phyloP scores from a whole-genome alignment of 1,139 yeast species.

The Geotrichum aggregatum region DNA sequence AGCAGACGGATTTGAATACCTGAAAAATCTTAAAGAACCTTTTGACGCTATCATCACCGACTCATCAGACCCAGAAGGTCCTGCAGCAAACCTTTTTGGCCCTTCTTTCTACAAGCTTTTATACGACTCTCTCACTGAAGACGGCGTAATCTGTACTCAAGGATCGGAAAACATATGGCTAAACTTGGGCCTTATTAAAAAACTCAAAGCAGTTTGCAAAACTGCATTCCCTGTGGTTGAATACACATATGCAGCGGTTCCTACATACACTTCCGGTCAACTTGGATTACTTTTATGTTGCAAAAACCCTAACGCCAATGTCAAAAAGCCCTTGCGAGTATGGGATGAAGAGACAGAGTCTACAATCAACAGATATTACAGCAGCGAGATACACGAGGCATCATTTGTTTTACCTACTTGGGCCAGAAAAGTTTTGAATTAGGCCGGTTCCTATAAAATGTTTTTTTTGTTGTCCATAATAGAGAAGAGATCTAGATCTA shows the following conservation, averaged over 20 bases:
- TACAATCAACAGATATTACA: constrained; percentile 71
- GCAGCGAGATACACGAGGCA: constrained; percentile 72
- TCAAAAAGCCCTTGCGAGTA: constrained; percentile 63
- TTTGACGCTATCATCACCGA: constrained; percentile 92
- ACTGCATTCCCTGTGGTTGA: constrained; percentile 83
- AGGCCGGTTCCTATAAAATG: background rate
- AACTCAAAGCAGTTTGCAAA: constrained; percentile 68
- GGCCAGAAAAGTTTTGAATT: constrained; percentile 43
- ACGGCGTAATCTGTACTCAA: constrained; percentile 88
- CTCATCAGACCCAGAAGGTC: constrained; percentile 96
- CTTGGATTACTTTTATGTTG: constrained; percentile 92
- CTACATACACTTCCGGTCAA: constrained; percentile 92
- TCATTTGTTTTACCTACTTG: constrained; percentile 85
- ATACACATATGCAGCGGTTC: constrained; percentile 83
- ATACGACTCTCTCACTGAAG: constrained; percentile 69
- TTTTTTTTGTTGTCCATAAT: background rate
- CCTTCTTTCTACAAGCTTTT: constrained; percentile 78
- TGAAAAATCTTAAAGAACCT: constrained; percentile 61
- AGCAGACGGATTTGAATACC: constrained; percentile 89
- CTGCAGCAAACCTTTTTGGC: constrained; percentile 86
- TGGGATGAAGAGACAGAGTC: constrained; percentile 61
- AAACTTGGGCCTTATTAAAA: constrained; percentile 72
- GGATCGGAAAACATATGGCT: constrained; percentile 85
- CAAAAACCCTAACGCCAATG: constrained; percentile 61
- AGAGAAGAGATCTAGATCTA: too few relatives aligned